phyloP scores from a whole-genome alignment of 148 eudicot genomes.

The Vaccinium myrtillus region DNA sequence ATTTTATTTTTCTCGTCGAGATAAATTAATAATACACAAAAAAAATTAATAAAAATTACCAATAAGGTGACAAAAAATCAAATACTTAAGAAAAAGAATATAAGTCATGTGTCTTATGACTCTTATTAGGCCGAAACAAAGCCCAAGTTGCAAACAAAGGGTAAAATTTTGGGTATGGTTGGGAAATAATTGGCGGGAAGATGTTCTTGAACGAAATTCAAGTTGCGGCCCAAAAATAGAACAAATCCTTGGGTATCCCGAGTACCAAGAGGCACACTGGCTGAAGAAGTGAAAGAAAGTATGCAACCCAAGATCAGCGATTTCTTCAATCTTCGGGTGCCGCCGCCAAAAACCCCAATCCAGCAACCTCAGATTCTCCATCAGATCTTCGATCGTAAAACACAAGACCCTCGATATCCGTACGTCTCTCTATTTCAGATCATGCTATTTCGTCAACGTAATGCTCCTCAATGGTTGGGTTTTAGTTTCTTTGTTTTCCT shows the following conservation, averaged over 20 bases:
- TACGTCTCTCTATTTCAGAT: neutral
- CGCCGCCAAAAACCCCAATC: neutral
- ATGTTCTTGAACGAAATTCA: neutral
- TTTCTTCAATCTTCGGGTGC: constrained; percentile 15
- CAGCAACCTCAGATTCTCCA: neutral
- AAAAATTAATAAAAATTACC: too few relatives aligned
- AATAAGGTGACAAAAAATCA: too few relatives aligned
- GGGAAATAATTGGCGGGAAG: neutral
- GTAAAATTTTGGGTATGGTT: too few relatives aligned
- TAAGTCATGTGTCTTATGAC: too few relatives aligned
- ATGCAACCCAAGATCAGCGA: constrained; percentile 24
- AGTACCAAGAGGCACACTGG: too few relatives aligned
- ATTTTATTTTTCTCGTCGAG: too few relatives aligned
- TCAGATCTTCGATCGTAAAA: neutral
- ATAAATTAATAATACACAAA: too few relatives aligned
- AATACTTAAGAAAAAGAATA: too few relatives aligned
- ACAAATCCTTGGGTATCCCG: neutral
- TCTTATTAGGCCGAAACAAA: too few relatives aligned
- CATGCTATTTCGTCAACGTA: neutral
- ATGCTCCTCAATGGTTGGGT: neutral
- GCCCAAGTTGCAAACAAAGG: too few relatives aligned
- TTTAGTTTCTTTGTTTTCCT: neutral
- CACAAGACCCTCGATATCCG: neutral
- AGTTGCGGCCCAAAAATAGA: neutral
- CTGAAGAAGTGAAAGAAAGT: too few relatives aligned